Percentiles rank a stretch among this genome's conserved stretches.
Conservation (phyloP, 1,139 yeast species). For the Geotrichum phurueaensis region DNA sequence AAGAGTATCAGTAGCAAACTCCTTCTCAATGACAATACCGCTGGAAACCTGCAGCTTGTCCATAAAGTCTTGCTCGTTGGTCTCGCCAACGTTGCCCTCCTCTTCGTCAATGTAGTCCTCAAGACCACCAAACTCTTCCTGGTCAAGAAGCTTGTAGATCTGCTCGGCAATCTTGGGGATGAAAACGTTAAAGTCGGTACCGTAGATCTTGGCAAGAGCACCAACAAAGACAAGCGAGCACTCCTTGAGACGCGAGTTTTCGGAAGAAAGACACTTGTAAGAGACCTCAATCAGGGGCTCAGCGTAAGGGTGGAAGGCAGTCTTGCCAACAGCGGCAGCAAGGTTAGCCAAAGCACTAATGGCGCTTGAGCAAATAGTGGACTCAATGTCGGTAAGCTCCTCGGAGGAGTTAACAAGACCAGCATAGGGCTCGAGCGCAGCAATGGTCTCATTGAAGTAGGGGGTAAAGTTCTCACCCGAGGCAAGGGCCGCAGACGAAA, state of each 20-base stretch:
- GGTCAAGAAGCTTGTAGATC: conserved; percentile 75
- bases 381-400: conserved; percentile 33
- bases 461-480: conserved; percentile 85
- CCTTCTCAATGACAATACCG: conserved; percentile 94
- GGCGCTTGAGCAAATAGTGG: conserved; percentile 72
- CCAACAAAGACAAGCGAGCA: conserved; percentile 91
- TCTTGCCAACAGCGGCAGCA: conserved; percentile 96
- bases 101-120: conserved; percentile 33
- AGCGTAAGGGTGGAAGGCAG: conserved; percentile 76
- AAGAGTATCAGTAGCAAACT: conserved; percentile 90
- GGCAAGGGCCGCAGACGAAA: conserved; percentile 95
- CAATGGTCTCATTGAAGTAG: conserved; percentile 74
- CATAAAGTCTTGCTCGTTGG: conserved; percentile 45
- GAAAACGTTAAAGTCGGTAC: conserved; percentile 82
- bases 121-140: conserved; percentile 42
- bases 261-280: conserved; percentile 67
- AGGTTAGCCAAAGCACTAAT: conserved; percentile 90
- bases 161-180: conserved; percentile 77
- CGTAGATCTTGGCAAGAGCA: conserved; percentile 91
- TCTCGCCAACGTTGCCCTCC: conserved; percentile 27
- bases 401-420: conserved; percentile 37
- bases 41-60: conserved; percentile 81
- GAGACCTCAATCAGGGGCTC: conserved; percentile 88
- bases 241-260: conserved; percentile 83
- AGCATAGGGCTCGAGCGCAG: conserved; percentile 75